phyloP scores from a whole-genome alignment of 345 rosid species.

The Hypericum androsaemum region DNA sequence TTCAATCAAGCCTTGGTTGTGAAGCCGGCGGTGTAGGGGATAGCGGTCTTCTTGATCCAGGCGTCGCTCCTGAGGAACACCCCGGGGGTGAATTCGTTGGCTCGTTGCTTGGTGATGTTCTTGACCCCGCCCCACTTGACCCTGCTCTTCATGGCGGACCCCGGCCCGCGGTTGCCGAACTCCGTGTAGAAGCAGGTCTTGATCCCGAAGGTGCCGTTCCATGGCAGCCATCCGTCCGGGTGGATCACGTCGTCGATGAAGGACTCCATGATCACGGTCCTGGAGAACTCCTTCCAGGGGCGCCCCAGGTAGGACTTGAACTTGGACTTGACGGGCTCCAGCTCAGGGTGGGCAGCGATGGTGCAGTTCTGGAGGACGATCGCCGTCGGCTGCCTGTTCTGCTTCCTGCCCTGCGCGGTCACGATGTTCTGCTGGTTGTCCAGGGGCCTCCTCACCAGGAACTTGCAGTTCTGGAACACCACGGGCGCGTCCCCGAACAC shows the following conservation, averaged over 20 bases:
- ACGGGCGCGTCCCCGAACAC: slow-evolving; percentile 61
- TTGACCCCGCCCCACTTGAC: slow-evolving; percentile 61
- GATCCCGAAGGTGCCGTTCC: slow-evolving; percentile 39
- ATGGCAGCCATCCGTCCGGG: slow-evolving; percentile 57
- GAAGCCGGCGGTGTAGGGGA: slow-evolving; percentile 32
- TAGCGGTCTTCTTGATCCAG: slow-evolving; percentile 43
- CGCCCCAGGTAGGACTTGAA: slow-evolving; percentile 54
- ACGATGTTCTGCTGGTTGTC: slow-evolving; percentile 39
- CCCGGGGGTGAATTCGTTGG: slow-evolving; percentile 28
- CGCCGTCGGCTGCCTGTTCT: slow-evolving; percentile 33
- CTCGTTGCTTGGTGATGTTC: slow-evolving; percentile 24
- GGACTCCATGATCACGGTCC: slow-evolving; percentile 53
- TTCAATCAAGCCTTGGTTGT: neutral
- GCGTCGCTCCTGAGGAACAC: slow-evolving; percentile 30
- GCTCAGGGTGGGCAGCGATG: slow-evolving; percentile 34
- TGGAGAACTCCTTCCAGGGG: slow-evolving; percentile 53
- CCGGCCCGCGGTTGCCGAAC: slow-evolving; percentile 54
- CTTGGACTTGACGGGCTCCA: slow-evolving; percentile 19
- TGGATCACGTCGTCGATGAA: slow-evolving; percentile 47
- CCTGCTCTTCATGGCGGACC: slow-evolving; percentile 28
- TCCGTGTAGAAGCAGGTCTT: slow-evolving; percentile 54
- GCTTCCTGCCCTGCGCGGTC: slow-evolving; percentile 53
- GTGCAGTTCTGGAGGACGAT: slow-evolving; percentile 66
- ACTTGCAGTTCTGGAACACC: slow-evolving; percentile 57
- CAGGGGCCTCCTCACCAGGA: slow-evolving; percentile 46